These are phyloP conservation scores for Globisporangium polare DNA, from an alignment of 352 stramenopile genomes.

Conservation along the genomic window DNA sequence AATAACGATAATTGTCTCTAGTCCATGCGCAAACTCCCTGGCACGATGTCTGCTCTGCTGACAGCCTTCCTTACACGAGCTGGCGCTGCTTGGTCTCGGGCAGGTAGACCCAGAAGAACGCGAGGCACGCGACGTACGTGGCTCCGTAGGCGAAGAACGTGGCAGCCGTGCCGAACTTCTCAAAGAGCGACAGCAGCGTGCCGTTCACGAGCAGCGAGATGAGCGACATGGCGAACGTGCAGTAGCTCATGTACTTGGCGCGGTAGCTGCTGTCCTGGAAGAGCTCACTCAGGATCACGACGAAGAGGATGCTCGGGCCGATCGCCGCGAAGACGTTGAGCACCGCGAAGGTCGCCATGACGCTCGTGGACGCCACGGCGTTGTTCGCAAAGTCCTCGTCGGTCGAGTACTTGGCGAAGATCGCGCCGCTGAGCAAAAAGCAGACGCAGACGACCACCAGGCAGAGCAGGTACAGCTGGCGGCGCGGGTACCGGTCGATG, in stretches of 20 bases:
- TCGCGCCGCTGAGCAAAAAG: constrained; percentile 58
- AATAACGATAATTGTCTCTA: too few species aligned
- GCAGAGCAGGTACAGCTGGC: constrained; percentile 70
- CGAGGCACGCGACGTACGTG: constrained; percentile 64
- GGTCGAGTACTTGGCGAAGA: constrained; percentile 67
- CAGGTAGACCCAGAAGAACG: constrained; percentile 65
- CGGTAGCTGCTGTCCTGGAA: constrained; percentile 82
- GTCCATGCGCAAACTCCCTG: too few species aligned
- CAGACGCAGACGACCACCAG: constrained; percentile 61
- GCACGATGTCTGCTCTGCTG: too few species aligned
- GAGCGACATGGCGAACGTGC: constrained; percentile 85
- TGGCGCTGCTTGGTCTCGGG: constrained; percentile 79
- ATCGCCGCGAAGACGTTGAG: constrained; percentile 76
- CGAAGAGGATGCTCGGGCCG: constrained; percentile 75
- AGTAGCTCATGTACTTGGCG: constrained; percentile 86
- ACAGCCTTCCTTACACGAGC: constrained; percentile 43
- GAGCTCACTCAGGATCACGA: constrained; percentile 83
- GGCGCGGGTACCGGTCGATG: constrained; percentile 61
- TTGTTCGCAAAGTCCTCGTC: constrained; percentile 50
- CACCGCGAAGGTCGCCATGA: constrained; percentile 64
- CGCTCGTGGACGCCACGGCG: constrained; percentile 34
- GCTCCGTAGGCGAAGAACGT: constrained; percentile 68
- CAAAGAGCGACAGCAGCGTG: constrained; percentile 73
- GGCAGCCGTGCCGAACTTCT: constrained; percentile 50
- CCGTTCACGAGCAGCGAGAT: constrained; percentile 83